These are phyloP conservation scores for Didymella keratinophila DNA, from an alignment of 2,329 filamentous ascomycete species.

Conservation along the genomic window DNA sequence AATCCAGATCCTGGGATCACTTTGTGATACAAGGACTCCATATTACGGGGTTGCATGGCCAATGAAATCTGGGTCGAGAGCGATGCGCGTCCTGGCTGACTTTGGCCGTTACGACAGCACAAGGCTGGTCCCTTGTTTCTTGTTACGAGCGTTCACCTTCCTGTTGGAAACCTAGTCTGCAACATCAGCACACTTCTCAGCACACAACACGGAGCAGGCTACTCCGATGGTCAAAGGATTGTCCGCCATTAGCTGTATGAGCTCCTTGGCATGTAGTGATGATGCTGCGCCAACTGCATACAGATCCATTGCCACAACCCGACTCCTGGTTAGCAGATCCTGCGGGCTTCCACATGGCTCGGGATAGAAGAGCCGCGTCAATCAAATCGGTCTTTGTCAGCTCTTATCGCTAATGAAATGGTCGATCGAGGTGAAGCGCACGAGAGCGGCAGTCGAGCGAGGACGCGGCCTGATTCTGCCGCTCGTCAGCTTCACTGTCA, in stretches of 20 bases:
- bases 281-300: slow-evolving; percentile 4
- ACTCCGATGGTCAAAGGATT: not conserved
- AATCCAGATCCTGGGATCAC: not conserved
- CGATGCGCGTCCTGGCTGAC: not conserved
- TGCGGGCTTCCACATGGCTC: not conserved
- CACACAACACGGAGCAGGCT: not conserved
- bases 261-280: slow-evolving; percentile 11
- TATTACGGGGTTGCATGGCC: slow-evolving; percentile 2
- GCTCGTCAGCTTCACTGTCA: not conserved
- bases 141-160: not conserved
- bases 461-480: not conserved
- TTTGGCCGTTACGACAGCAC: not conserved
- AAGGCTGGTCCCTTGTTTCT: not conserved
- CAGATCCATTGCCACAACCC: slow-evolving; percentile 1
- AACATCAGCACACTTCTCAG: not conserved
- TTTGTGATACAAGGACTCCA: not conserved
- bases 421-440: not conserved
- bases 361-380: not conserved
- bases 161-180: not conserved
- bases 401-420: not conserved
- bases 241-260: slow-evolving; percentile 1
- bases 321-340: slow-evolving; percentile 10
- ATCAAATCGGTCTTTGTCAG: not conserved
- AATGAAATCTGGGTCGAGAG: not conserved
- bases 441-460: not conserved